Evolutionary conservation across 306 rosid genomes (phyloP), one percentile per base, ranked within the genome.

Genomic region (barrel medic (Medicago truncatula)): DNA sequence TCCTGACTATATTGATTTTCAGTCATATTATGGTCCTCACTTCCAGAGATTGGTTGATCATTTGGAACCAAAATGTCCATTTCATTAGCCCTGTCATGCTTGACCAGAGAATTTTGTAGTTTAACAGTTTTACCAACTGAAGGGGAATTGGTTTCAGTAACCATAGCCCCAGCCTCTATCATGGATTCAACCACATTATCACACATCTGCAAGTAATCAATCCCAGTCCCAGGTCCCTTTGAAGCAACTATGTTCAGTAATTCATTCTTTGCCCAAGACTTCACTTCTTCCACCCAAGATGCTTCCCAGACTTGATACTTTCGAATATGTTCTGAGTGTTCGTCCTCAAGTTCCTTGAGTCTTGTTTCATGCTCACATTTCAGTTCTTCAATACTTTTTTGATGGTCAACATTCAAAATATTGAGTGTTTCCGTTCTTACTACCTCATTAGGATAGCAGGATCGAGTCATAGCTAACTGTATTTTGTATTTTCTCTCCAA

Each of bases 241-340:
- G 75, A 71, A 77, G 74, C 76, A 61, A 50, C 50, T 62, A 80
- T 77, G 75, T 73, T 75, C 20, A 56, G 73, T 76, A 89, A 63
- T 56, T 91, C 97, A 67, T 50, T 76, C 64, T 53, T 47, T 46
- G 83, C 88, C 98, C 97, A 89, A 58, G 87, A 72, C 36, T 75
- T 56, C 75, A 93, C 76, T 15, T 81, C 83, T 71, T 88, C 80
- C 74, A 88, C 89, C 88, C 86, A 87, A 20, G 20, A 70, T 11
- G 82, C 71, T 76, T 81, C 89, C 52, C 9, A 64, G 8, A 72
- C 83, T 75, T 44, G 74, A 76, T 84, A 15, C 78, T 78, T 78
- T 70, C 4, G 56, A 44, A 75, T 86, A 68, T 80, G 82, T 78
- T 72, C 86, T 72, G 59, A 50, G 5, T 88, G 90, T 23, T 2